A percentile compares a stretch with the other conserved stretches of the same genome.
These are phyloP conservation scores for Tuber brumale DNA, from an alignment of 495 filamentous ascomycete species.

Conservation along the genomic window DNA sequence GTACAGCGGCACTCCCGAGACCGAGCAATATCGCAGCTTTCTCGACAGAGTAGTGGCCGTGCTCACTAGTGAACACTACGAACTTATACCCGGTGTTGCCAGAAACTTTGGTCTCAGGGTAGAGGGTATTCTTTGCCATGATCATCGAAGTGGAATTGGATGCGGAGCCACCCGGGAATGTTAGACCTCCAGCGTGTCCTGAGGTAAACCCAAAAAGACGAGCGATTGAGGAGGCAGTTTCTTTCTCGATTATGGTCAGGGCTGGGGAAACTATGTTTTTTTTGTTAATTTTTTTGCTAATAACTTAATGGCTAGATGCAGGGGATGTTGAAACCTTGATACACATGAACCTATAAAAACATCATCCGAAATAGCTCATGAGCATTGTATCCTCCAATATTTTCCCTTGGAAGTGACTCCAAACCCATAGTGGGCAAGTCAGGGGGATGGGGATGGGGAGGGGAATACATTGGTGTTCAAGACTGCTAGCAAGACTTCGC, in stretches of 20 bases:
- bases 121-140: conserved; percentile 80
- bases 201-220: conserved; percentile 67
- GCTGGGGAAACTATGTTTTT: conserved; percentile 64
- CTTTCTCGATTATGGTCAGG: conserved; percentile 76
- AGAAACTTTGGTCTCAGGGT: conserved; percentile 62
- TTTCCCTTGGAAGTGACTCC: not conserved
- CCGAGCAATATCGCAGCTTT: conserved; percentile 85
- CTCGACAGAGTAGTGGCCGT: conserved; percentile 92
- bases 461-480: conserved; percentile 73
- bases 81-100: conserved; percentile 62
- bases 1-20: conserved; percentile 66
- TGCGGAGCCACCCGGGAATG: conserved; percentile 77
- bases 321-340: conserved; percentile 36
- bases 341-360: conserved; percentile 37
- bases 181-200: conserved; percentile 71
- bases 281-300: conserved; percentile 35
- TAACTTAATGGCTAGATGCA: not conserved
- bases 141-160: conserved; percentile 84
- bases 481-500: conserved; percentile 72
- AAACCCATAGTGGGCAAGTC: not conserved
- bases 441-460: not conserved
- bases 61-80: conserved; percentile 77
- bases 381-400: not conserved
- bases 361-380: not conserved
- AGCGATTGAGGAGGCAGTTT: conserved; percentile 62